Evolutionary conservation across 768 basidiomycete species (phyloP), one percentile per base, ranked within the genome.

Genomic region (Boletus rubescentipes): DNA sequence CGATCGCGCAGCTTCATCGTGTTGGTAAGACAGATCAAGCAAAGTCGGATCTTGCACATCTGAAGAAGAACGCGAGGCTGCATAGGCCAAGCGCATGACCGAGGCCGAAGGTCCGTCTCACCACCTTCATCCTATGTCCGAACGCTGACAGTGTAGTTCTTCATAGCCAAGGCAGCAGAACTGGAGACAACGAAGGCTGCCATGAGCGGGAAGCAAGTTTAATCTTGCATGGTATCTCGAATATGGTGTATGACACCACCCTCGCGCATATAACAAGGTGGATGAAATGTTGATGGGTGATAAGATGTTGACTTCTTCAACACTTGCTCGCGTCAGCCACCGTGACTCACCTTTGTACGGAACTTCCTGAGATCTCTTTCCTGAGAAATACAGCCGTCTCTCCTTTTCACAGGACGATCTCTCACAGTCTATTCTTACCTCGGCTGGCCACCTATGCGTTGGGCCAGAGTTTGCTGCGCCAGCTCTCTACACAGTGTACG

Each of bases 11-110:
- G 89, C 76, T 89, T 32, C 89, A 92, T 63, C 47, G 75, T 15
- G 76, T 81, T 70, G 95, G 95, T 55, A 90, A 97, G 84, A 98
- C 95, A 0, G 85, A 88, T 34, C 80, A 97, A 68, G 94, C 95
- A 18, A 90, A 94, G 74, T 71, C 86, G 4, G 95, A 98, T 71
- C 83, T 98, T 45, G 82, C 87, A 18, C 83, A 95, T 34, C 82
- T 98, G 15, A 82, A 83, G 42, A 84, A 51, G 91, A 96, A 55
- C 87, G 95, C 46, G 94, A 94, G 57, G 88, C 84, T 38, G 93
- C 94, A 1, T 85, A 86, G 43, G 90, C 89, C 2, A 91, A 88
- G 79, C 78, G 94, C 51, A 85, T 91, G 73, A 93, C 94, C 0
- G 95, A 96, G 66, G 79, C 85, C 5, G 91, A 93, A 61, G 91